Evolutionary conservation across 208 protist species (phyloP).

Genomic region (Trypanosoma platydactyli): DNA sequence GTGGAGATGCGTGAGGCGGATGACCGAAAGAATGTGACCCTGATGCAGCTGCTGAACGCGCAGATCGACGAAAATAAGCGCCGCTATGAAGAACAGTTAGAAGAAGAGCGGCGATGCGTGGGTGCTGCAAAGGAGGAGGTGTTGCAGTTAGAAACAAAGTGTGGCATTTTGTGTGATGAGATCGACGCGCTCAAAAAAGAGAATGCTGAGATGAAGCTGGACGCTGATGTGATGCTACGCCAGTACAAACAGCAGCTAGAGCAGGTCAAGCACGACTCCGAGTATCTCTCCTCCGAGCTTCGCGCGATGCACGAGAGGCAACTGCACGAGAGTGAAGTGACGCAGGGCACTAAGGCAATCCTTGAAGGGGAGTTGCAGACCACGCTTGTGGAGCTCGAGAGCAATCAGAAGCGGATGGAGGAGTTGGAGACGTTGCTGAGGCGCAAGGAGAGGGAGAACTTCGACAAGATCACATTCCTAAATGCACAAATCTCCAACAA

Average conservation of each 20-base stretch:
- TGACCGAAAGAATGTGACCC: constrained; percentile 77
- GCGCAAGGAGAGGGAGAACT: constrained; percentile 73
- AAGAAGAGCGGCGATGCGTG: constrained; percentile 44
- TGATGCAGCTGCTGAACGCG: constrained; percentile 84
- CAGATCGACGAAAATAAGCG: constrained; percentile 80
- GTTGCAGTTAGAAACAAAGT: constrained; percentile 39
- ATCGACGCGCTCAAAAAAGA: constrained; percentile 45
- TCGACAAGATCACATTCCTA: constrained; percentile 86
- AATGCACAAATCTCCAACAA: constrained; percentile 87
- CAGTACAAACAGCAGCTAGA: constrained; percentile 79
- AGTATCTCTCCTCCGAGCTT: constrained; percentile 76
- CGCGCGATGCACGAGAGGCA: constrained; percentile 45
- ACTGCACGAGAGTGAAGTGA: constrained; percentile 30
- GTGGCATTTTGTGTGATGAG: constrained; percentile 42
- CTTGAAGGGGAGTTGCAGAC: constrained; percentile 40
- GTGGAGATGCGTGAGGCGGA: constrained; percentile 71
- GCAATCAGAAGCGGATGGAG: constrained; percentile 53
- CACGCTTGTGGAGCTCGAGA: constrained; percentile 59
- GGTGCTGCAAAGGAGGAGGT: constrained; percentile 38
- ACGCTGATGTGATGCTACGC: constrained; percentile 44
- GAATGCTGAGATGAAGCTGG: constrained; percentile 34
- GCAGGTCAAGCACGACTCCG: constrained; percentile 81
- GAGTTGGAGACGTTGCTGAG: constrained; percentile 67
- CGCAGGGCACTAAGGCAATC: constrained; percentile 29
- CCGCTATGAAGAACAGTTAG: constrained; percentile 56